Evolutionary conservation across 1,139 yeast species (phyloP).

Genomic region (Dujonia santamariae): DNA sequence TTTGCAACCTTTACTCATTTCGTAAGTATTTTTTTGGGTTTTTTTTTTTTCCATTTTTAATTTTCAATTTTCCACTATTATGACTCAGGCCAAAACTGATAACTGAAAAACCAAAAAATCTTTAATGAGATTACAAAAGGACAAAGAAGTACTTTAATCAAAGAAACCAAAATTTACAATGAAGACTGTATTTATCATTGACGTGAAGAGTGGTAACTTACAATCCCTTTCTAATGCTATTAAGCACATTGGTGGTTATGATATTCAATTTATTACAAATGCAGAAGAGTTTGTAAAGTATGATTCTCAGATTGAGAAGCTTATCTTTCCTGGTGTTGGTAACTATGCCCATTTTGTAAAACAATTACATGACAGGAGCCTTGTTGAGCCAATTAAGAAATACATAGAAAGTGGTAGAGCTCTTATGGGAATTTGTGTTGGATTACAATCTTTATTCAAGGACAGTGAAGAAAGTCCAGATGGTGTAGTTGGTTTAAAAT

Average conservation of each 20-base stretch:
- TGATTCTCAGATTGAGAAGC: constrained; percentile 46
- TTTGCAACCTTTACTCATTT: no score
- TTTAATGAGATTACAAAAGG: no score
- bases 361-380: constrained; percentile 57
- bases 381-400: constrained; percentile 59
- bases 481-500: constrained; percentile 46
- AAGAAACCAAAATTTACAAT: no score
- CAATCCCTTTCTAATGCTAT: constrained; percentile 88
- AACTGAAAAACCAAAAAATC: no score
- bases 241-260: constrained; percentile 64
- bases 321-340: constrained; percentile 93
- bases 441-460: constrained; percentile 76
- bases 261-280: constrained; percentile 49
- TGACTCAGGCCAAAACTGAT: not conserved
- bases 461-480: constrained; percentile 74
- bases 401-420: constrained; percentile 75
- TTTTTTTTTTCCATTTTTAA: constrained; percentile 3
- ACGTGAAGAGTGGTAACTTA: constrained; percentile 92
- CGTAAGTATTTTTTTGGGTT: constrained; percentile 9
- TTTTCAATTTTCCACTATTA: constrained; percentile 1
- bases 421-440: constrained; percentile 96
- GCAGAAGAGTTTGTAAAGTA: constrained; percentile 32
- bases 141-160: no score
- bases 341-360: constrained; percentile 91
- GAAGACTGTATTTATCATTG: constrained; percentile 67